Evolutionary conservation across 495 filamentous ascomycete genomes (phyloP).

Genomic region (Daldinia caldariorum): DNA sequence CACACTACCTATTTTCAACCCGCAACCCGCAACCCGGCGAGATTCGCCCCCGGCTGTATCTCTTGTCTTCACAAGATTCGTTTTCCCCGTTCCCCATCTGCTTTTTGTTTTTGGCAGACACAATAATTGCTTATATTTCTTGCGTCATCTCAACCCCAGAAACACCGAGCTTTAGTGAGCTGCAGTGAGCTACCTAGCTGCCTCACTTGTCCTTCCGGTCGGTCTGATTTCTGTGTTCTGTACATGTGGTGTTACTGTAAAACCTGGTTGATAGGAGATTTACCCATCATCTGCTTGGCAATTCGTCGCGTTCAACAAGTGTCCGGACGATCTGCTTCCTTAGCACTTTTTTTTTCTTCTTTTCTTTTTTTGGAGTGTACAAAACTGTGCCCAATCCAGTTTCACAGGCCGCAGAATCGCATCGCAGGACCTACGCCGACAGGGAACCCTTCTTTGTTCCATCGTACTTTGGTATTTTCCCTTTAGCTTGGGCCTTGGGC

Average conservation of each 20-base stretch:
- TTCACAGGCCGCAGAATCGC: slow-evolving; percentile 25
- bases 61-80: slow-evolving; percentile 2
- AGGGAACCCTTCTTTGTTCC: slow-evolving; percentile 29
- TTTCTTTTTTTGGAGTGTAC: slow-evolving; percentile 22
- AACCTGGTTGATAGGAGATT: slow-evolving; percentile 32
- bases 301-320: slow-evolving; percentile 18
- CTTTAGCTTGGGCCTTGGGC: slow-evolving; percentile 22
- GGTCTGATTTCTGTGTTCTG: not conserved
- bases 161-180: slow-evolving; percentile 15
- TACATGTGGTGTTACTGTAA: slow-evolving; percentile 5
- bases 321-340: slow-evolving; percentile 41
- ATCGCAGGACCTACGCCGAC: slow-evolving; percentile 24
- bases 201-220: slow-evolving; percentile 36
- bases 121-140: slow-evolving; percentile 24
- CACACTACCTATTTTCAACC: slow-evolving; percentile 5
- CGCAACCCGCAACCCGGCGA: not conserved
- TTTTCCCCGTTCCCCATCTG: not conserved
- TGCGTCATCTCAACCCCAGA: slow-evolving; percentile 30
- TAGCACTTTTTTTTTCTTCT: slow-evolving; percentile 33
- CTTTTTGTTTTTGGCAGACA: slow-evolving; percentile 27
- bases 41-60: slow-evolving; percentile 10
- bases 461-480: slow-evolving; percentile 13
- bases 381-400: slow-evolving; percentile 35
- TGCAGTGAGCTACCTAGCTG: slow-evolving; percentile 26
- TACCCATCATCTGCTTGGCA: slow-evolving; percentile 39